Conservation (phyloP, 2,329 filamentous ascomycete species). For the Aspergillus fumigatiaffinis region DNA sequence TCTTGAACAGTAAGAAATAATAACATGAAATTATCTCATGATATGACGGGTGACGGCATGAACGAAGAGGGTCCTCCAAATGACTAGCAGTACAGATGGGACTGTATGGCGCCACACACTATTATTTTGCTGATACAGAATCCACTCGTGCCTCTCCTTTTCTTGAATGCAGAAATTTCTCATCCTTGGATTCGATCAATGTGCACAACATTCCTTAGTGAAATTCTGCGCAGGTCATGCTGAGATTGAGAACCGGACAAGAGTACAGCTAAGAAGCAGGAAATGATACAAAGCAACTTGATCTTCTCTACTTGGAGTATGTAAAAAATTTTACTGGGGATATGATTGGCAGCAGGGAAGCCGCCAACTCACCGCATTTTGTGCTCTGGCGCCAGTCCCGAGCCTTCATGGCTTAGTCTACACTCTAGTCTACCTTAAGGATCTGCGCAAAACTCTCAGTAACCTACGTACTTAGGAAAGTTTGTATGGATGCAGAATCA, state of each 20-base stretch:
- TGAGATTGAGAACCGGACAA: not conserved
- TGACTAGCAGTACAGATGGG: not conserved
- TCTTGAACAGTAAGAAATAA: not conserved
- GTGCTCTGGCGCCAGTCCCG: not conserved
- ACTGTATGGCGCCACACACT: not conserved
- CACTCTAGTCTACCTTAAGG: not conserved
- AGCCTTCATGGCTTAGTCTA: not conserved
- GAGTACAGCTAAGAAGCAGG: not conserved
- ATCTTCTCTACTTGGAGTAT: not conserved
- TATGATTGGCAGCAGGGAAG: not conserved
- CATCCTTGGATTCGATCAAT: not conserved
- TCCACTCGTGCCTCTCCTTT: not conserved
- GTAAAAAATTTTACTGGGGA: not conserved
- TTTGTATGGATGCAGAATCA: not conserved
- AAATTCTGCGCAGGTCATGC: not conserved
- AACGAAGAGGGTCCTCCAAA: not conserved
- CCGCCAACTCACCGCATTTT: not conserved
- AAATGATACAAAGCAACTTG: not conserved
- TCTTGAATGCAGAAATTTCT: not conserved
- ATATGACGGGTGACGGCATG: not conserved
- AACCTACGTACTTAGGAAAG: not conserved
- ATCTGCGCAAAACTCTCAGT: not conserved
- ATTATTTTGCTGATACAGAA: not conserved
- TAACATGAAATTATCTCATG: not conserved
- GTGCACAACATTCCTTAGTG: not conserved